Evolutionary conservation across 805 yeast genomes (phyloP).

Genomic region (Suhomyces kilbournensis): DNA sequence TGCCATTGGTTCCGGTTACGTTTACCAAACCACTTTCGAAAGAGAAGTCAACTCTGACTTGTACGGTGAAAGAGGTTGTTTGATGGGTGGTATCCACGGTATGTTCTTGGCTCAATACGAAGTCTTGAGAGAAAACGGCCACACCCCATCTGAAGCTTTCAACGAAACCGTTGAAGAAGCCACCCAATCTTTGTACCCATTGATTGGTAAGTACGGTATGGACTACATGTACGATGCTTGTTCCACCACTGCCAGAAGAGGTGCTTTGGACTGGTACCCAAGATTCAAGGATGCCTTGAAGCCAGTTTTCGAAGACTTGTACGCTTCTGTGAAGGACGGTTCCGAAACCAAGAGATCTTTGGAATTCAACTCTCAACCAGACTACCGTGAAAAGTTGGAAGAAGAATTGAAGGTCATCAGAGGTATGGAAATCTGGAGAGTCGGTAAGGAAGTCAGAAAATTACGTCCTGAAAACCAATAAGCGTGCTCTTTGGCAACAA

Average conservation of each 20-base stretch:
- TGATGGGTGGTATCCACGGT: constrained; percentile 99
- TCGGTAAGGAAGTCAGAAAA: constrained; percentile 99
- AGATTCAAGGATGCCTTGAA: constrained; percentile 97
- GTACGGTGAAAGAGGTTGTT: constrained; percentile 99
- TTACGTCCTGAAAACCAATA: constrained; percentile 98
- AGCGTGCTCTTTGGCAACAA: constrained; percentile 12
- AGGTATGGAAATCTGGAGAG: constrained; percentile 98
- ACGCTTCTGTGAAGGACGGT: constrained; percentile 94
- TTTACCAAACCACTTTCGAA: constrained; percentile 98
- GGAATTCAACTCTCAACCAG: constrained; percentile 97
- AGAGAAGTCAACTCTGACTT: constrained; percentile 98
- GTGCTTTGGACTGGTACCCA: constrained; percentile 99
- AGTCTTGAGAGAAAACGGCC: constrained; percentile 99
- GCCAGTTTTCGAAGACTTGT: constrained; percentile 96
- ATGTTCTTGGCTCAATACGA: constrained; percentile 99
- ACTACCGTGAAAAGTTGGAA: constrained; percentile 96
- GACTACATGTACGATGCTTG: constrained; percentile 99
- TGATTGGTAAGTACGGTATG: constrained; percentile 99
- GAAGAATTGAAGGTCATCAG: constrained; percentile 90
- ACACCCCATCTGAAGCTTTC: constrained; percentile 99
- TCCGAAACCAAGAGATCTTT: constrained; percentile 96
- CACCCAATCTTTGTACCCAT: constrained; percentile 98
- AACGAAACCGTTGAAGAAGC: constrained; percentile 99
- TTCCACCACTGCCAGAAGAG: constrained; percentile 99
- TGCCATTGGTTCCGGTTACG: constrained; percentile 99